Evolutionary conservation across 169 alveolate genomes (phyloP), one percentile per base, ranked within the genome.

Genomic region (Plasmodium ovale): DNA sequence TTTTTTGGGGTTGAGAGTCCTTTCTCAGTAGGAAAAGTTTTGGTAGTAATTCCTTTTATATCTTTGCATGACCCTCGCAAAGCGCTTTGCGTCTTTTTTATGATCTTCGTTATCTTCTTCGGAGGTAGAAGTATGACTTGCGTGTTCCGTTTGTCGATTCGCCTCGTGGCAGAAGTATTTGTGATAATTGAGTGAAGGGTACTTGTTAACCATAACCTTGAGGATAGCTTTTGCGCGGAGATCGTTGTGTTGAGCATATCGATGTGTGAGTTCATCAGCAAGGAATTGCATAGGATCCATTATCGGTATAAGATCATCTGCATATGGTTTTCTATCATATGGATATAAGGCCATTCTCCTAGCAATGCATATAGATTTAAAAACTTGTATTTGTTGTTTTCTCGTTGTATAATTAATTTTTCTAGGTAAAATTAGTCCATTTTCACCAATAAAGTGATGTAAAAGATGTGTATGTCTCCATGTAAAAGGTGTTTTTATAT

Each of bases 311-410:
- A 89, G 64, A 42, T 95, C 96, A 39, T 93, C 87, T 25, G 71
- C 84, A 19, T 93, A 58, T 2, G 97, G 97, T 44, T 93, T 94
- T 92, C 96, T 92, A 77, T 95, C 97, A 59, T 92, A 94, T 2
- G 97, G 97, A 59, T 94, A 92, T 7, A 95, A 72, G 51, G 96
- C 97, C 97, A 95, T 93, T 56, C 93, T 87, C 10, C 97, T 87
- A 14, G 97, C 97, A 70, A 79, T 85, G 25, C 94, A 87, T 49
- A 95, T 95, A 3, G 97, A 94, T 85, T 89, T 92, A 87, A 94
- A 95, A 39, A 95, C 94, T 58, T 92, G 95, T 58, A 92, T 82
- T 79, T 95, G 97, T 49, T 95, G 97, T 37, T 88, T 82, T 37
- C 97, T 82, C 3, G 97, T 93, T 1, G 97, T 95, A n/a, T 44